Evolutionary conservation across 176 grass and related monocot species (phyloP), one percentile per base, ranked within the genome.

Genomic region (Rhipidocladum racemiflorum): DNA sequence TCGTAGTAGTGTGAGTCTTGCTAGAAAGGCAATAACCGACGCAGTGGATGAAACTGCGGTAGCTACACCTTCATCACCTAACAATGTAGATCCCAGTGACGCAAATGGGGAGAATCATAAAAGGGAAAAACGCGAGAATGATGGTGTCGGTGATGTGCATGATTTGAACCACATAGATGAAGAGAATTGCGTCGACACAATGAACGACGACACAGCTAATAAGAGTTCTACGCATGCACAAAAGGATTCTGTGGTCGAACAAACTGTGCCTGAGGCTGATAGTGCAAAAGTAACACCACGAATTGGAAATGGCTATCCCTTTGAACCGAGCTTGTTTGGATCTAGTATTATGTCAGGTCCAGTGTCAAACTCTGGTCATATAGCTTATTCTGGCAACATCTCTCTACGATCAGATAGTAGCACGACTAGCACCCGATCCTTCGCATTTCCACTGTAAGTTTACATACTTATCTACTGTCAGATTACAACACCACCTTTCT

Each of bases 391-490:
- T 57, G 94, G 91, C 21, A 94, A 76, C 23, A 53, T 89, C 55
- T 97, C 94, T 69, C 71, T 92, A 25, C 89, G 94, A 17, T 97
- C 94, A 46, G 94, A 94, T 77, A 97, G 94, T 75, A 97, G 87
- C 80, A 83, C 94, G 4, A 94, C 89, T 44, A 94, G 94, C 79
- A 84, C 94, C 56, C 85, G 88, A 17, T 97, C 94, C 66, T 97
- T 97, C 4, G 91, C 94, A 65, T 97, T 97, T 85, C 94, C 94
- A 43, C 85, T 97, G 94, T 94, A 90, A 89, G 94, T 79, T 29
- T 63, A 40, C 5, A 9, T 46, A 8, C 64, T 43, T 20, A 11
- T 61, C 61, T 51, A 53, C 44, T 45, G 25, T 64, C 2, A 68
- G 42, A 30, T 67, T 16, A 7, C 27, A 54, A 30, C n/a, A 18